phyloP scores from a whole-genome alignment of 2,329 filamentous ascomycete genomes.

The Fusarium praegraminearum region DNA sequence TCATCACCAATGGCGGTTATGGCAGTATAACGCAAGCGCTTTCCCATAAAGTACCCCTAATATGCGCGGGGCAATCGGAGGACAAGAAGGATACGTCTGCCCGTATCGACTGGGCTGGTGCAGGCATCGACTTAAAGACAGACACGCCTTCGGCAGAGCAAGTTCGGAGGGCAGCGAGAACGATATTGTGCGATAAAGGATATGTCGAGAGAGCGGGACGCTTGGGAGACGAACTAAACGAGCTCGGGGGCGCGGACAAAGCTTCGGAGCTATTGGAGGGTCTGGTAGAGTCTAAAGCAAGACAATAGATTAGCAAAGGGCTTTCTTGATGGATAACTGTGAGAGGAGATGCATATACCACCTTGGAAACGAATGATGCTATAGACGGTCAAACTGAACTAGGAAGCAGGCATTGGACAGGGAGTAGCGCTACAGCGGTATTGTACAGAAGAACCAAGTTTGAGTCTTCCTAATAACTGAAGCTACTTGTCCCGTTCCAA shows the following conservation, averaged over 20 bases:
- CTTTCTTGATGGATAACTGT: background rate
- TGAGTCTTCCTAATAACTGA: background rate
- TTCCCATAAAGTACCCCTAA: conserved; percentile 51
- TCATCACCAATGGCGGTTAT: conserved; percentile 55
- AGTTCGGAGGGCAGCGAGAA: conserved; percentile 44
- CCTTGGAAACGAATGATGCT: background rate
- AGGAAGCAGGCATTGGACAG: background rate
- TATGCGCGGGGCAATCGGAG: conserved; percentile 54
- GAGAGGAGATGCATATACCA: background rate
- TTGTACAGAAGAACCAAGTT: background rate
- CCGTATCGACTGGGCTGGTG: conserved; percentile 49
- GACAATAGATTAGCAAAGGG: background rate
- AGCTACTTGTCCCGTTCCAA: background rate
- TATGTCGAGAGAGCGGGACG: conserved; percentile 42
- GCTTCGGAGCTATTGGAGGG: conserved; percentile 50
- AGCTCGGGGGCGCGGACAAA: conserved; percentile 45
- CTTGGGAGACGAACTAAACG: conserved; percentile 47
- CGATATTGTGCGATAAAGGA: conserved; percentile 42
- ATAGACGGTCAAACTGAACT: background rate
- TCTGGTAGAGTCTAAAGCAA: conserved; percentile 18
- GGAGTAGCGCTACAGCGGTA: too few species aligned
- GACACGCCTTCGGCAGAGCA: conserved; percentile 49
- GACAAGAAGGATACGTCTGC: conserved; percentile 55
- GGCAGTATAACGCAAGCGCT: conserved; percentile 54
- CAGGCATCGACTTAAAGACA: conserved; percentile 54